These are phyloP conservation scores for Fusarium nematophilum DNA, from an alignment of 2,329 filamentous ascomycete species.

Conservation along the genomic window DNA sequence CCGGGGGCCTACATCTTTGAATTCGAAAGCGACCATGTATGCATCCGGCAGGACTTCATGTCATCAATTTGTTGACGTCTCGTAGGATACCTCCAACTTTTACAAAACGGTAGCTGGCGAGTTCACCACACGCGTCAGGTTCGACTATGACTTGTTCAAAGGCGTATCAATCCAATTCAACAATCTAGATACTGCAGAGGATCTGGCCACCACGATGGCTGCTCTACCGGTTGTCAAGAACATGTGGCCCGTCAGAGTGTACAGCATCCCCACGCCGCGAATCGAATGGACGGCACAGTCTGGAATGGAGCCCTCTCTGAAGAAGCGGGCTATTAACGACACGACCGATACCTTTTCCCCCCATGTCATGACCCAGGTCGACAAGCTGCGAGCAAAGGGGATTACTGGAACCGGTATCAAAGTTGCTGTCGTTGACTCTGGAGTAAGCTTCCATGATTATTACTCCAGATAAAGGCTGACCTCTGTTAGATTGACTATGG, in stretches of 20 bases:
- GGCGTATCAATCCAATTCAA: constrained; percentile 65
- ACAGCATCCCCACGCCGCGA: constrained; percentile 57
- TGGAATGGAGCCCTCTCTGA: constrained; percentile 25
- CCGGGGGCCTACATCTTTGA: constrained; percentile 65
- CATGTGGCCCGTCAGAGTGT: constrained; percentile 60
- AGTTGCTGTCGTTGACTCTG: constrained; percentile 65
- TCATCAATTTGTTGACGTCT: neutral
- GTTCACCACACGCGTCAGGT: constrained; percentile 53
- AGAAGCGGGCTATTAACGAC: constrained; percentile 13
- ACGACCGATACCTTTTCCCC: constrained; percentile 56
- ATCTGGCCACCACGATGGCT: constrained; percentile 56
- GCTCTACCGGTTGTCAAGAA: constrained; percentile 58
- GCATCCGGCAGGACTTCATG: constrained; percentile 7
- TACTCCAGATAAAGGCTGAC: neutral
- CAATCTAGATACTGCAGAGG: constrained; percentile 56
- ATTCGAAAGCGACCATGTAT: constrained; percentile 61
- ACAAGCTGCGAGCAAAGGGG: constrained; percentile 62
- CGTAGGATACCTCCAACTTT: constrained; percentile 51
- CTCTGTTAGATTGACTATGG: constrained; percentile 65
- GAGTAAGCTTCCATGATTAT: constrained; percentile 53
- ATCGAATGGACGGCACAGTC: constrained; percentile 45
- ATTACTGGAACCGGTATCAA: constrained; percentile 63
- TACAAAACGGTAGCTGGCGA: constrained; percentile 15
- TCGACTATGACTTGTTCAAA: constrained; percentile 64
- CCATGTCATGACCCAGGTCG: constrained; percentile 67